Base-by-base conservation (phyloP, 164 flowering plant species). In the Brasenia schreberi region DNA sequence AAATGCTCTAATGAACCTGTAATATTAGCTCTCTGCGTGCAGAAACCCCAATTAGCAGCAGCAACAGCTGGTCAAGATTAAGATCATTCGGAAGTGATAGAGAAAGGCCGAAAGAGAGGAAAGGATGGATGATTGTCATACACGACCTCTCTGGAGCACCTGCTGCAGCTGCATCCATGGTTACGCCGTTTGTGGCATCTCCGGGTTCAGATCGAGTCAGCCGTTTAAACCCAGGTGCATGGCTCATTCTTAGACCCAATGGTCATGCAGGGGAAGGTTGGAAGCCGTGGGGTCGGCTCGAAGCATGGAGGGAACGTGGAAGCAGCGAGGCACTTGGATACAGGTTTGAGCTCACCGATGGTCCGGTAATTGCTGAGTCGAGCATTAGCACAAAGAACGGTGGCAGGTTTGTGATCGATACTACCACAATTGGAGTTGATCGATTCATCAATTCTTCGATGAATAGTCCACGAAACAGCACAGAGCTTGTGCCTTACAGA, bases 231-330 rank as follows among this genome's bases (percentile, higher is more conserved):
- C 95, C 98, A 0, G 98, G 98, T 0, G 93, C 95, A 0, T 94
- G 98, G 98, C 92, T 94, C 67, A 85, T 94, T 68, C 96, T 94
- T 65, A 82, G 87, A 0, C 92, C 98, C 0, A 61, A 86, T 27
- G 92, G 89, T 0, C 65, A 72, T 76, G 81, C 82, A 4, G 77
- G 77, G 19, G 79, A 86, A 65, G 83, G 84, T 69, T 89, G 97
- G 97, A 87, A 94, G 73, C 91, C 97, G 0, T 94, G 98, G 98
- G 98, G 95, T 0, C 84, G 93, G 2, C 90, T 94, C 18, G 97
- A 94, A 78, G 97, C 96, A 0, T 94, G 98, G 98, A 74, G 97
- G 5, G 97, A 93, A 71, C 73, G 86, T 65, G 93, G 96, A 4
- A 72, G 84, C 0, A 23, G 72, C 0, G 96, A 89, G 73, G 88